These are phyloP conservation scores for Platanthera guangdongensis DNA, from an alignment of 106 monocot species.

Conservation along the genomic window DNA sequence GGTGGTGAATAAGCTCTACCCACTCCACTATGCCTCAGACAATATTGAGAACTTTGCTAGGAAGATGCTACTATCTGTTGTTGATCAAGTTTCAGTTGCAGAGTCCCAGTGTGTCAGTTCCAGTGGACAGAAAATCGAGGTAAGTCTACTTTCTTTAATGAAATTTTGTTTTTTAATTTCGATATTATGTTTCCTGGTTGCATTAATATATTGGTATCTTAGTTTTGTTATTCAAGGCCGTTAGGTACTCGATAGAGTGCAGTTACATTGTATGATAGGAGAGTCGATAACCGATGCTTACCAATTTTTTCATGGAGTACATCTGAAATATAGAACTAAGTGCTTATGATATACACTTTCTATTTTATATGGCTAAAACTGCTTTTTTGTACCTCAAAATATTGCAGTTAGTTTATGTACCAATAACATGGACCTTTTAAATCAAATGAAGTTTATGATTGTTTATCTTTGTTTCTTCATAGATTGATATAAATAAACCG, in stretches of 20 bases:
- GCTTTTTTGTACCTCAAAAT: too few species aligned
- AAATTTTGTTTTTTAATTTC: background rate
- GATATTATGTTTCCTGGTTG: background rate
- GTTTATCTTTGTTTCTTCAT: background rate
- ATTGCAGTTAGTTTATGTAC: too few species aligned
- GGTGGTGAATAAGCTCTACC: conserved; percentile 90
- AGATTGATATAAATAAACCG: background rate
- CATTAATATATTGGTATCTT: background rate
- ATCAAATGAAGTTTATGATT: background rate
- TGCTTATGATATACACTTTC: too few species aligned
- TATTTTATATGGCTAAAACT: too few species aligned
- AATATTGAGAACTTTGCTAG: conserved; percentile 79
- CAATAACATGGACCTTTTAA: background rate
- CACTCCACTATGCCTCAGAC: conserved; percentile 61
- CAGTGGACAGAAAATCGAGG: conserved; percentile 42
- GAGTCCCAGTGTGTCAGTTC: conserved; percentile 15
- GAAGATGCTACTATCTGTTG: conserved; percentile 52
- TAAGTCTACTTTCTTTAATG: conserved; percentile 16
- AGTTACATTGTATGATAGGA: background rate
- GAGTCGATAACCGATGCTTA: background rate
- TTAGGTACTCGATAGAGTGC: background rate
- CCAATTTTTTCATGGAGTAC: background rate
- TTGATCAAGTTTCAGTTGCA: conserved; percentile 38
- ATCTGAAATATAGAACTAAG: too few species aligned
- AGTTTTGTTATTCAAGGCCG: background rate